These are phyloP conservation scores for Daldinia eschscholtzii DNA, from an alignment of 2,329 filamentous ascomycete species.

Conservation along the genomic window DNA sequence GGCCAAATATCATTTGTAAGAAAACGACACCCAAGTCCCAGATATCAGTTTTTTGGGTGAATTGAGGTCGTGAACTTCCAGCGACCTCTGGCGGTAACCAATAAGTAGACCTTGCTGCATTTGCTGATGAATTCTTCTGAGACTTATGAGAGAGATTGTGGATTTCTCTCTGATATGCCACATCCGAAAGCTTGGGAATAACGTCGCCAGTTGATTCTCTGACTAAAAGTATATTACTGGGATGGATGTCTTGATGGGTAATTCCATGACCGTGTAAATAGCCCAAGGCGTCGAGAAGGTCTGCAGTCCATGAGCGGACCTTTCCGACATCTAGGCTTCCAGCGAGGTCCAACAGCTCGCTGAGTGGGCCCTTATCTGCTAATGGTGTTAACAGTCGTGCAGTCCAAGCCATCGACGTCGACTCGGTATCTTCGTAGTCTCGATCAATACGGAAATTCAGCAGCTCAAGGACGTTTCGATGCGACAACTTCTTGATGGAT, in stretches of 20 bases:
- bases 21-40: slow-evolving; percentile 96
- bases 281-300: slow-evolving; percentile 88
- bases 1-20: slow-evolving; percentile 92
- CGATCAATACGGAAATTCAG: slow-evolving; percentile 85
- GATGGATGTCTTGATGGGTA: slow-evolving; percentile 85
- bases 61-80: slow-evolving; percentile 69
- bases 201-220: slow-evolving; percentile 76
- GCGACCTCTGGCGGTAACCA: slow-evolving; percentile 87
- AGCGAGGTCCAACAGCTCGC: slow-evolving; percentile 83
- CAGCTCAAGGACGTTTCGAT: slow-evolving; percentile 82
- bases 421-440: slow-evolving; percentile 57
- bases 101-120: slow-evolving; percentile 78
- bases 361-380: slow-evolving; percentile 84
- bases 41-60: slow-evolving; percentile 85
- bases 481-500: slow-evolving; percentile 77
- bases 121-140: slow-evolving; percentile 64
- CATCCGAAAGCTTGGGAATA: slow-evolving; percentile 80
- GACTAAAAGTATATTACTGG: slow-evolving; percentile 82
- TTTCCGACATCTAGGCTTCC: slow-evolving; percentile 79
- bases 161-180: slow-evolving; percentile 76
- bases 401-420: slow-evolving; percentile 68
- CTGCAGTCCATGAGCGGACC: slow-evolving; percentile 89
- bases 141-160: slow-evolving; percentile 70
- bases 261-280: slow-evolving; percentile 89
- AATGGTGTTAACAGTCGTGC: slow-evolving; percentile 81